Base-by-base conservation (phyloP, 2,329 filamentous ascomycete genomes). In the Pseudogymnoascus sp. region DNA sequence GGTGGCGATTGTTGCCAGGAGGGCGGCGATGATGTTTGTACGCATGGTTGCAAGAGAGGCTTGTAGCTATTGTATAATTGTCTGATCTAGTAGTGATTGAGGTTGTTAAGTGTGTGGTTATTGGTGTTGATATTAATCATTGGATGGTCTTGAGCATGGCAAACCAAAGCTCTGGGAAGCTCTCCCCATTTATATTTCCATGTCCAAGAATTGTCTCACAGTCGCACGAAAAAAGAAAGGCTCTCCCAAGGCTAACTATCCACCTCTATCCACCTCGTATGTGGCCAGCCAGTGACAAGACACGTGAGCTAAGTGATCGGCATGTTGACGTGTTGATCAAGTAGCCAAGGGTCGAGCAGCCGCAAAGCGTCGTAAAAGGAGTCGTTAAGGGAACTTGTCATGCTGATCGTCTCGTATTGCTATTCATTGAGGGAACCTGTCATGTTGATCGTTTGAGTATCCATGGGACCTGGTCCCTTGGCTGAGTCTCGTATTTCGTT, bases 191-290 rank as follows among this genome's bases (percentile, higher is more conserved):
- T 54, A 54, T 54, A 54, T 54, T 33, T 5, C 29, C 29, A 33
- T 54, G 4, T 33, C 29, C 9, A 7, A 17, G 5, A 4, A 29
- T 54, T 54, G 47, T 54, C 47, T 54, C 29, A 54, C 26, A 10
- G 44, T 54, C 8, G 26, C 9, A 54, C 44, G 6, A 54, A 54
- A 54, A 54, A 54, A 17, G 9, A 8, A 54, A 24, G 13, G 44
- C 26, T 17, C 44, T 6, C 26, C 9, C 44, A 54, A 54, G 44
- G 44, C 26, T 54, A 15, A 15, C 44, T 26, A 54, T 31, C 26
- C 47, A 54, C 47, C 47, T 54, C 44, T 26, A 54, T 31, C 26
- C 47, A 54, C 47, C 47, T 54, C 47, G 29, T 54, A 54, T 54
- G 47, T 33, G 29, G 29, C 7, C 47, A 54, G 47, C 26, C 26